These are phyloP conservation scores for Misopates orontium DNA, from an alignment of 257 asterid species.

Conservation along the genomic window DNA sequence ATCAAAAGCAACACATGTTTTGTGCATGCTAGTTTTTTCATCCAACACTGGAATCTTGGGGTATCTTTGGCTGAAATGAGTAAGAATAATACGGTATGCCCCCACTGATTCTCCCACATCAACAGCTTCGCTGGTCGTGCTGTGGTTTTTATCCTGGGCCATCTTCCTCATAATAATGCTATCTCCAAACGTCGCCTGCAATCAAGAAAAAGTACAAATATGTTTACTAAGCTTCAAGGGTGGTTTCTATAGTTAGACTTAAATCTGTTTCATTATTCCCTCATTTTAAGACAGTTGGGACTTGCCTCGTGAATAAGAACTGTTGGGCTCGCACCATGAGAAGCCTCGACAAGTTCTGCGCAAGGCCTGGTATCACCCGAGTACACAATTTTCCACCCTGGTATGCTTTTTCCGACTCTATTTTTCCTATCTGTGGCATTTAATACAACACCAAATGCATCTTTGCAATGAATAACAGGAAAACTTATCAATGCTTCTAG, in stretches of 20 bases:
- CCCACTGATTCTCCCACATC: conserved; percentile 76
- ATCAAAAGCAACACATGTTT: conserved; percentile 86
- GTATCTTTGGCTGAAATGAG: conserved; percentile 97
- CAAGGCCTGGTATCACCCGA: conserved; percentile 99
- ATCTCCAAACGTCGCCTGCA: conserved; percentile 95
- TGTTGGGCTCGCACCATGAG: conserved; percentile 60
- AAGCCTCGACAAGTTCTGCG: conserved; percentile 69
- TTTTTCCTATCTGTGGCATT: conserved; percentile 63
- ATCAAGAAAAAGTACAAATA: background rate
- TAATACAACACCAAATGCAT: conserved; percentile 68
- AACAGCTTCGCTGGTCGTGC: conserved; percentile 88
- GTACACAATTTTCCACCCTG: conserved; percentile 94
- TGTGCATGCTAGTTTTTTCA: conserved; percentile 60
- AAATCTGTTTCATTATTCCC: no score
- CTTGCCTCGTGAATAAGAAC: conserved; percentile 73
- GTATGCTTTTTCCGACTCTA: conserved; percentile 55
- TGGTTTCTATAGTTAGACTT: no score
- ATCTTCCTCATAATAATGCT: conserved; percentile 66
- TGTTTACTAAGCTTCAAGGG: no score
- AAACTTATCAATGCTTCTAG: conserved; percentile 59
- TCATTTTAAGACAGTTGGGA: background rate
- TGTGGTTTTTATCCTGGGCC: conserved; percentile 78
- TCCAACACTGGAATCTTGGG: conserved; percentile 91
- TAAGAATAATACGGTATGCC: conserved; percentile 74
- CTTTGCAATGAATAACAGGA: conserved; percentile 87